Conservation (phyloP, 2,329 filamentous ascomycete species). For the Chrysoporthe cubensis region DNA sequence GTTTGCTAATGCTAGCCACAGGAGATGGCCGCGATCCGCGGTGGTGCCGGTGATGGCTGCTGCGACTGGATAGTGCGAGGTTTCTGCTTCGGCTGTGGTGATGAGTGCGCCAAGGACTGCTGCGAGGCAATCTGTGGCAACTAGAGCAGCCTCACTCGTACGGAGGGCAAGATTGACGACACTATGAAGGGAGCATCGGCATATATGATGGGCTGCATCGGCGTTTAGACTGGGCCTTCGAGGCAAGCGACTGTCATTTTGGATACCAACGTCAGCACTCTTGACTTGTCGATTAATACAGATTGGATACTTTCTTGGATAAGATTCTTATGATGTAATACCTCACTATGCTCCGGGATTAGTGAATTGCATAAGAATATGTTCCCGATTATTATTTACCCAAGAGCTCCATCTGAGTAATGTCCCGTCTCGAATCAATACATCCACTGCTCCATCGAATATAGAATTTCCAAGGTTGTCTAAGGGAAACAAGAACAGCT, state of each 20-base stretch:
- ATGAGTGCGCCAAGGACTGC: slow-evolving; percentile 2
- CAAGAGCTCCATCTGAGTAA: no score
- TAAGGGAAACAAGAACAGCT: no score
- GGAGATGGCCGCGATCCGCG: background rate
- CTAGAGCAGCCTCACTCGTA: background rate
- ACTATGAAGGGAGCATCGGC: background rate
- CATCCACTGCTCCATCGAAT: no score
- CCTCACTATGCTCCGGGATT: no score
- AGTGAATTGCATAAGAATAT: no score
- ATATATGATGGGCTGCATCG: background rate
- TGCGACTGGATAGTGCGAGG: background rate
- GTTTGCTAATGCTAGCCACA: background rate
- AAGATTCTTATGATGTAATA: background rate
- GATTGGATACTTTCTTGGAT: background rate
- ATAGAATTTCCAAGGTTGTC: no score
- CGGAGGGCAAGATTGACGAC: no score
- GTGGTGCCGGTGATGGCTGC: slow-evolving; percentile 4
- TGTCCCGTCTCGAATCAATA: no score
- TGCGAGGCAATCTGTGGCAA: background rate
- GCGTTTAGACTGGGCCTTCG: background rate
- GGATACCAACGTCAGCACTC: background rate
- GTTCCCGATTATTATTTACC: no score
- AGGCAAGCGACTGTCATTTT: background rate
- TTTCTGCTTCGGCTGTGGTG: slow-evolving; percentile 6
- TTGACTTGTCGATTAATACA: background rate